phyloP scores from a whole-genome alignment of 1,139 yeast genomes.

The Geotrichum australiense region DNA sequence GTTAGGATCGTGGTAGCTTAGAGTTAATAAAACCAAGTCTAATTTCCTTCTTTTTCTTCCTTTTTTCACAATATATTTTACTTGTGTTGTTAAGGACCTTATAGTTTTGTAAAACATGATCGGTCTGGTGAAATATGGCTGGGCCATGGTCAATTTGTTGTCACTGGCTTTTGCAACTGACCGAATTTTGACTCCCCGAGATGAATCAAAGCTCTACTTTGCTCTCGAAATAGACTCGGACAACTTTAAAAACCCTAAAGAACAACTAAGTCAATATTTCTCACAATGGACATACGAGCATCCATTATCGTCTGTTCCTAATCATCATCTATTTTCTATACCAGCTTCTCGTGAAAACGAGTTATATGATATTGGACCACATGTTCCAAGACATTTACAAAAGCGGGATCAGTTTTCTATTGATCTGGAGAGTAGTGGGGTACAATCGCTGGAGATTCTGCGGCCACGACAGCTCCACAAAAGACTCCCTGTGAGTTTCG shows the following conservation, averaged over 20 bases:
- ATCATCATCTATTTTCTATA: constrained; percentile 32
- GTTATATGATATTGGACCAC: constrained; percentile 11
- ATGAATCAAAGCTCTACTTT: constrained; percentile 24
- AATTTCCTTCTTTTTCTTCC: constrained; percentile 3
- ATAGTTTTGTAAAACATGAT: constrained; percentile 9
- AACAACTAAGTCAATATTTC: background rate
- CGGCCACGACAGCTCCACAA: constrained; percentile 13
- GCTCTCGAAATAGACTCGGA: constrained; percentile 28
- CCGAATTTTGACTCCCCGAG: constrained; percentile 8
- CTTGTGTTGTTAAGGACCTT: background rate
- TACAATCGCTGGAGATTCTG: constrained; percentile 13
- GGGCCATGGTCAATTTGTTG: constrained; percentile 8
- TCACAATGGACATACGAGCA: constrained; percentile 30
- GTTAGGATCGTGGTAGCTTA: no score
- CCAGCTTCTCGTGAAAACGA: constrained; percentile 19
- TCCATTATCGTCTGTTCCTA: constrained; percentile 28
- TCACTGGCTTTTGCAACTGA: constrained; percentile 9
- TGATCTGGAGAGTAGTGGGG: constrained; percentile 11
- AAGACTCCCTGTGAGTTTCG: constrained; percentile 12
- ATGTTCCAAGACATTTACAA: constrained; percentile 7
- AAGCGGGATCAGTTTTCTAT: constrained; percentile 1
- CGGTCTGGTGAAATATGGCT: constrained; percentile 12
- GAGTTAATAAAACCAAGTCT: no score
- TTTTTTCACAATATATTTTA: background rate
- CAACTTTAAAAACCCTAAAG: constrained; percentile 14